Evolutionary conservation across 2,329 filamentous ascomycete species (phyloP).

Genomic region (Trichoderma gracile): DNA sequence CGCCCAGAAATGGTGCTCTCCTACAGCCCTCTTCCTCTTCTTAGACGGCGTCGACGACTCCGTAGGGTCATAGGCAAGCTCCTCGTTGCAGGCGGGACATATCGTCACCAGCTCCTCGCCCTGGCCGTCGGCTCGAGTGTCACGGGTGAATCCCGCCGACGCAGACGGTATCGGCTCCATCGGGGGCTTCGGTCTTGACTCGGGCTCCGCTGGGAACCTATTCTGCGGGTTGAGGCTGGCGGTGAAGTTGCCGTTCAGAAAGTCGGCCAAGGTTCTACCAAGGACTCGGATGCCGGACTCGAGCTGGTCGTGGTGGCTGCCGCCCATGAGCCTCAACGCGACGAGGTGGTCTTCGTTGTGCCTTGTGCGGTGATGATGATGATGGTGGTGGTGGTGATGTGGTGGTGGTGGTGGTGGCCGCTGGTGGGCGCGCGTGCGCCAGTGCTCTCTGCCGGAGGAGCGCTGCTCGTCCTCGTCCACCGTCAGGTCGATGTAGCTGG

Average conservation of each 20-base stretch:
- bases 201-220: slow-evolving; percentile 27
- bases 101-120: slow-evolving; percentile 72
- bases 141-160: slow-evolving; percentile 76
- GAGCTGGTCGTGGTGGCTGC: slow-evolving; percentile 26
- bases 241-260: slow-evolving; percentile 32
- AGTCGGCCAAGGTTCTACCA: slow-evolving; percentile 33
- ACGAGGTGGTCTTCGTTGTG: slow-evolving; percentile 27
- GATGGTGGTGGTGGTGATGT: slow-evolving; percentile 24
- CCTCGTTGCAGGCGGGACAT: slow-evolving; percentile 83
- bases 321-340: slow-evolving; percentile 33
- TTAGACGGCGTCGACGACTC: slow-evolving; percentile 35
- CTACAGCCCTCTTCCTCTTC: slow-evolving; percentile 51
- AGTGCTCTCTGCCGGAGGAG: slow-evolving; percentile 15
- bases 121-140: slow-evolving; percentile 48
- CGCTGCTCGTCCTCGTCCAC: slow-evolving; percentile 43
- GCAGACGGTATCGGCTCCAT: slow-evolving; percentile 66
- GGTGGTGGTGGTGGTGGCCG: slow-evolving; percentile 27
- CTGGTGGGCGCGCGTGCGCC: slow-evolving; percentile 25
- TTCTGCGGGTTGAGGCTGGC: slow-evolving; percentile 37
- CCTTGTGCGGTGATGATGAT: slow-evolving; percentile 23
- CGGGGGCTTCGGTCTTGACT: slow-evolving; percentile 45
- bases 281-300: slow-evolving; percentile 30
- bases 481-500: slow-evolving; percentile 55
- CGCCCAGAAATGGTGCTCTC: slow-evolving; percentile 88
- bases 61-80: slow-evolving; percentile 72